Percentiles rank a stretch among this genome's conserved stretches.
These are phyloP conservation scores for Lanmaoa pseudosensibilis DNA, from an alignment of 768 basidiomycete species.

Conservation along the genomic window DNA sequence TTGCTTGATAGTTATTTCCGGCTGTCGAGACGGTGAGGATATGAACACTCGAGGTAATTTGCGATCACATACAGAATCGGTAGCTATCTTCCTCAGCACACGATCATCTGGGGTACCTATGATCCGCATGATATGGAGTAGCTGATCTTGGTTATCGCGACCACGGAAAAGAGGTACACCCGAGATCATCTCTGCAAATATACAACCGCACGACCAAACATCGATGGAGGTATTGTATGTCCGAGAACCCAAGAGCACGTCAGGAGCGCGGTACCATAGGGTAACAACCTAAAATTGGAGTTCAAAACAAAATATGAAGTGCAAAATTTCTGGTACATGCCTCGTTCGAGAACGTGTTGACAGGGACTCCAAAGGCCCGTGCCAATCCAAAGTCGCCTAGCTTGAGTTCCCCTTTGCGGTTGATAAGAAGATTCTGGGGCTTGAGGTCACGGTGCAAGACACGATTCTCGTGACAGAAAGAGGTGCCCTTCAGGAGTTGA, in stretches of 20 bases:
- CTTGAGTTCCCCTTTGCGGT: constrained; percentile 94
- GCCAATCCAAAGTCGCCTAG: constrained; percentile 98
- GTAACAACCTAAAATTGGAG: constrained; percentile 81
- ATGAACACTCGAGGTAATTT: background rate
- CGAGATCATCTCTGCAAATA: constrained; percentile 99
- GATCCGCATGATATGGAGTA: constrained; percentile 97
- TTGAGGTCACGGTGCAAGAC: constrained; percentile 98
- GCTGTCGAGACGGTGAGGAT: constrained; percentile 43
- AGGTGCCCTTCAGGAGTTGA: constrained; percentile 94
- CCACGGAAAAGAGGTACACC: constrained; percentile 97
- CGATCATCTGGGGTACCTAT: constrained; percentile 93
- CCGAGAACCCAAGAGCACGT: constrained; percentile 93
- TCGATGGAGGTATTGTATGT: constrained; percentile 99
- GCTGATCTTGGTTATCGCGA: constrained; percentile 94
- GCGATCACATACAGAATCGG: constrained; percentile 70
- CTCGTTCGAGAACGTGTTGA: constrained; percentile 99
- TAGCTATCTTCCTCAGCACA: constrained; percentile 82
- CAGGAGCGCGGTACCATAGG: constrained; percentile 97
- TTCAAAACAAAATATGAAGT: background rate
- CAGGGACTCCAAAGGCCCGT: constrained; percentile 96
- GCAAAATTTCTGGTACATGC: constrained; percentile 32
- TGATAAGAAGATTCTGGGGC: constrained; percentile 97
- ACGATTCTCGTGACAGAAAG: constrained; percentile 98
- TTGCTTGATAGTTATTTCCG: constrained; percentile 79
- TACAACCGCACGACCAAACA: constrained; percentile 98